Percentiles rank a stretch among this genome's conserved stretches.
phyloP scores from a whole-genome alignment of 148 eudicot species.

The Fagopyrum homotropicum region DNA sequence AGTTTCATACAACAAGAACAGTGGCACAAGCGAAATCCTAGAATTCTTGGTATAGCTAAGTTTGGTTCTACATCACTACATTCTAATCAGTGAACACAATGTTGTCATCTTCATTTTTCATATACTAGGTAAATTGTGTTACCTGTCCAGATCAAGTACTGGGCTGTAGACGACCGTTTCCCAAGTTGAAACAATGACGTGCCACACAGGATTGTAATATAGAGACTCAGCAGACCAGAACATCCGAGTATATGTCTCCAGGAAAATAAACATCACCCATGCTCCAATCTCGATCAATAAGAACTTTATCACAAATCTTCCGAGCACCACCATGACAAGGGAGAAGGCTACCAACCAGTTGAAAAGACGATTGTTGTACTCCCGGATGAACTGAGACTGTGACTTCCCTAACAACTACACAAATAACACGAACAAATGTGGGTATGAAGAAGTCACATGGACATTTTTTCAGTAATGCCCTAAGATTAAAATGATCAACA shows the following conservation, averaged over 20 bases:
- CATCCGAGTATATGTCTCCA: slow-evolving; percentile 96
- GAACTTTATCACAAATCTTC: slow-evolving; percentile 81
- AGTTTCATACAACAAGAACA: not conserved
- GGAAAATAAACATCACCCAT: slow-evolving; percentile 90
- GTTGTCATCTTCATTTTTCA: not conserved
- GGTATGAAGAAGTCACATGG: not conserved
- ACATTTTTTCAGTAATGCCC: not conserved
- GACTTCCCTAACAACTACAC: slow-evolving; percentile 94
- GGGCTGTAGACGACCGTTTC: slow-evolving; percentile 94
- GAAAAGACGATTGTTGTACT: slow-evolving; percentile 87
- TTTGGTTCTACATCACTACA: not conserved
- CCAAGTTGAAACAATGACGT: slow-evolving; percentile 80
- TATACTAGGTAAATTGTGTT: not conserved
- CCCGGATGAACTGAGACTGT: slow-evolving; percentile 76
- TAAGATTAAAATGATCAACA: not conserved
- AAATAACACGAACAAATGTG: not conserved
- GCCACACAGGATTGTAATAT: slow-evolving; percentile 94
- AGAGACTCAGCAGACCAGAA: slow-evolving; percentile 99
- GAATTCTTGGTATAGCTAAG: not conserved
- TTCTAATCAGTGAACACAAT: not conserved
- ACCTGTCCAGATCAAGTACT: slow-evolving; percentile 94
- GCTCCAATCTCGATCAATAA: slow-evolving; percentile 86
- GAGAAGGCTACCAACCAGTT: slow-evolving; percentile 98
- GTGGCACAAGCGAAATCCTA: not conserved
- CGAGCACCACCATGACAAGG: slow-evolving; percentile 89